Percentiles rank a stretch among this genome's conserved stretches.
phyloP scores from a whole-genome alignment of 2,329 filamentous ascomycete species.

The Claviceps cyperi region DNA sequence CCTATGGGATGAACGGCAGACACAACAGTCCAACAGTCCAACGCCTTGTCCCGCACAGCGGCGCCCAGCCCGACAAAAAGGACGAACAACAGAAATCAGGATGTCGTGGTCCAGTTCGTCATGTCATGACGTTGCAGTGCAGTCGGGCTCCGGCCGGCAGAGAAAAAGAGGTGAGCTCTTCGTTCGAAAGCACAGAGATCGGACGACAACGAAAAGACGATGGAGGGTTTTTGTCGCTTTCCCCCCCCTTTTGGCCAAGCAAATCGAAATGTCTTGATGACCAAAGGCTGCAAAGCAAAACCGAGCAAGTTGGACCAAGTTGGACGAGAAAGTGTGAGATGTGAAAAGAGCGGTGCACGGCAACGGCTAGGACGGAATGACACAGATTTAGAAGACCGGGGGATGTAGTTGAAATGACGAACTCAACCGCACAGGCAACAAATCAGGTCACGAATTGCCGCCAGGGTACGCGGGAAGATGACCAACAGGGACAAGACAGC shows the following conservation, averaged over 20 bases:
- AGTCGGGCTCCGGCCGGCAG: conserved; percentile 6
- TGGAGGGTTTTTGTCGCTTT: not conserved
- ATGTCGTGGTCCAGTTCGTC: not conserved
- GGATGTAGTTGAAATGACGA: not conserved
- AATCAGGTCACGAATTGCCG: not conserved
- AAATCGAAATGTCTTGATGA: not conserved
- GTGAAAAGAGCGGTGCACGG: not conserved
- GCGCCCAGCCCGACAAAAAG: not conserved
- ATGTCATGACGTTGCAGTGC: conserved; percentile 3
- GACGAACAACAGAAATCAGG: not conserved
- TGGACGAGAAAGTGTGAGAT: not conserved
- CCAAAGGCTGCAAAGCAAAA: not conserved
- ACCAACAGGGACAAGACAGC: not conserved
- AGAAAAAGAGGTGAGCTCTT: not conserved
- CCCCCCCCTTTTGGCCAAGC: not conserved
- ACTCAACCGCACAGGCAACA: not conserved
- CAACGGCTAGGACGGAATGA: not conserved
- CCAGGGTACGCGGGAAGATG: not conserved
- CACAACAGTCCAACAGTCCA: not conserved
- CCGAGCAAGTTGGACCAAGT: not conserved
- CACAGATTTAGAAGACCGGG: not conserved
- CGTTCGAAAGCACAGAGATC: not conserved
- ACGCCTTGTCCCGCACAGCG: not conserved
- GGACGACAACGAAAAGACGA: not conserved
- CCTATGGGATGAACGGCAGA: not conserved